Evolutionary conservation across 1,284 basidiomycete species (phyloP).

Genomic region (Porogramme epimiltina): DNA sequence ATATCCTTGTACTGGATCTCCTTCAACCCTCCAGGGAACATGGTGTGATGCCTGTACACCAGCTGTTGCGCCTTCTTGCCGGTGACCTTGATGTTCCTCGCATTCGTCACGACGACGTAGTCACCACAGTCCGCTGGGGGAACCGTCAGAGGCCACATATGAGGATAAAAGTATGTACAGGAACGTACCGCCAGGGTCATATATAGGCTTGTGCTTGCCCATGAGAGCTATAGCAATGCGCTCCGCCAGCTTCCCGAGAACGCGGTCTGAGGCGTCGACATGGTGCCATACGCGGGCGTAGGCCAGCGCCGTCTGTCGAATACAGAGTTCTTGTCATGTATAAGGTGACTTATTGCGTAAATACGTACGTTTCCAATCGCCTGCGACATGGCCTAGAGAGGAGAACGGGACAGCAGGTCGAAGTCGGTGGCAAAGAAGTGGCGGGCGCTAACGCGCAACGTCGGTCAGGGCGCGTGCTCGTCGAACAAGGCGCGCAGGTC

Average conservation of each 20-base stretch:
- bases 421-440: constrained; percentile 16
- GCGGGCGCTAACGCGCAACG: constrained; percentile 6
- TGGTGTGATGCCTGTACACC: constrained; percentile 88
- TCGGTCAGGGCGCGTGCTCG: constrained; percentile 12
- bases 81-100: constrained; percentile 83
- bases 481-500: constrained; percentile 19
- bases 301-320: constrained; percentile 85
- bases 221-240: constrained; percentile 94
- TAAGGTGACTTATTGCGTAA: no score
- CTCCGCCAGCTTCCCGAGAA: constrained; percentile 92
- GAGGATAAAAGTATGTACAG: neutral
- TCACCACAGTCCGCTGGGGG: constrained; percentile 89
- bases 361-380: constrained; percentile 65
- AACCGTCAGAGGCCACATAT: neutral
- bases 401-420: constrained; percentile 4
- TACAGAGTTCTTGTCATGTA: no score
- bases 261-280: constrained; percentile 87
- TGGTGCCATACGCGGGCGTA: constrained; percentile 96
- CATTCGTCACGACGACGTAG: constrained; percentile 97
- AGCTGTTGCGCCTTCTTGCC: constrained; percentile 90
- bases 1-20: constrained; percentile 84
- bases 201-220: constrained; percentile 99
- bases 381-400: constrained; percentile 52
- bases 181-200: constrained; percentile 83
- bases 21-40: constrained; percentile 94